Evolutionary conservation across 192 early-diverging fungal genomes (phyloP), one percentile per base, ranked within the genome.

Genomic region (Gamsiella multidivaricata): DNA sequence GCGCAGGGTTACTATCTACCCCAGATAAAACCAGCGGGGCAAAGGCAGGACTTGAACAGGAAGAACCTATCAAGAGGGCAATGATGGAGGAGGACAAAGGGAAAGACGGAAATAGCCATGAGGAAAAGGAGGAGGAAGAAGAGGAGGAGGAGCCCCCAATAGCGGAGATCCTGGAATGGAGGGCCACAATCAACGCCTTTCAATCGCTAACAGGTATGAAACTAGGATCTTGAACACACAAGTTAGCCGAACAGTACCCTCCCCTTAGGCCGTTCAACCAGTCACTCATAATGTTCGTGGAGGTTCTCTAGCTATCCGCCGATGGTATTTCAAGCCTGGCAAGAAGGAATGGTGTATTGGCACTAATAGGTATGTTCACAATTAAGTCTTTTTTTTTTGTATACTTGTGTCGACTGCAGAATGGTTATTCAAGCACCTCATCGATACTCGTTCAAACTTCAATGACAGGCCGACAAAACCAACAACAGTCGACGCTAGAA

Each of bases 51-150:
- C 5, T 5, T 39, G 37, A 39, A 39, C 12, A n/a, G n/a, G n/a
- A n/a, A n/a, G n/a, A n/a, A n/a, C n/a, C n/a, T n/a, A n/a, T n/a
- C n/a, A n/a, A n/a, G n/a, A n/a, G n/a, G 37, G 12, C 5, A 12
- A 39, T 39, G 37, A 39, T 39, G 37, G 37, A 39, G 12, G 37
- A 39, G 37, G 37, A 39, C 12, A 23, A 43, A 9, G 51, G 36
- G 20, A 29, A 11, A 22, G 32, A 33, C 9, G 39, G 43, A 33
- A n/a, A 28, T 28, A 37, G 26, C 15, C 36, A 65, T 18, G 52
- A 65, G 25, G 52, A 56, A 33, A 42, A 46, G 23, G 50, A 39
- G 5, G 31, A 22, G 15, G 51, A 54, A 17, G 62, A 53, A 37
- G 50, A 64, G 23, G 50, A 41, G 11, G 37, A 39, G 7, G 37